Evolutionary conservation across 495 filamentous ascomycete genomes (phyloP).

Genomic region (Schizothecium vesticola): DNA sequence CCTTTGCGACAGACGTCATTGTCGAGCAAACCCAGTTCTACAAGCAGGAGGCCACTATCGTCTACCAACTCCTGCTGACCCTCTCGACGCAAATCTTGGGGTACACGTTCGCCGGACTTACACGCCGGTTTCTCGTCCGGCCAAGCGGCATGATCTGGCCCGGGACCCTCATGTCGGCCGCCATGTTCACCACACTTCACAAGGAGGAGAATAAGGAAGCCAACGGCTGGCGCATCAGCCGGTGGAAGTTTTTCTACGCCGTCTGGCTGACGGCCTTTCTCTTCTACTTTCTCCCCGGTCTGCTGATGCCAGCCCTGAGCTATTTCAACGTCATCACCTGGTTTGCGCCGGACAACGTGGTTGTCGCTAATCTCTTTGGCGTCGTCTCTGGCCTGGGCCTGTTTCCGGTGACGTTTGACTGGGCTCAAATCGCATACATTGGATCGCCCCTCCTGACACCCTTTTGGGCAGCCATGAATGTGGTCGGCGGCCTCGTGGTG

Average conservation of each 20-base stretch:
- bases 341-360: slow-evolving; percentile 75
- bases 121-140: slow-evolving; percentile 70
- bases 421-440: slow-evolving; percentile 89
- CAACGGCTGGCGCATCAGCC: slow-evolving; percentile 76
- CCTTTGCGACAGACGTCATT: slow-evolving; percentile 79
- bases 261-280: slow-evolving; percentile 59
- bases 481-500: slow-evolving; percentile 74
- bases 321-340: slow-evolving; percentile 89
- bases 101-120: slow-evolving; percentile 76
- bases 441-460: slow-evolving; percentile 81
- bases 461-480: slow-evolving; percentile 89
- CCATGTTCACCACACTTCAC: slow-evolving; percentile 82
- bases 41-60: slow-evolving; percentile 64
- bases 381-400: slow-evolving; percentile 79
- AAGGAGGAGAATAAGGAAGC: slow-evolving; percentile 73
- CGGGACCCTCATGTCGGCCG: slow-evolving; percentile 76
- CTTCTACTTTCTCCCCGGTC: slow-evolving; percentile 84
- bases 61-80: slow-evolving; percentile 76
- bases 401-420: slow-evolving; percentile 87
- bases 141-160: slow-evolving; percentile 93
- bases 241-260: slow-evolving; percentile 76
- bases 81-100: slow-evolving; percentile 81
- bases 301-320: slow-evolving; percentile 79
- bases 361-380: slow-evolving; percentile 78
- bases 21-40: slow-evolving; percentile 86